Conservation (phyloP, 148 eudicot genomes). For the Vaccinium myrtillus region DNA sequence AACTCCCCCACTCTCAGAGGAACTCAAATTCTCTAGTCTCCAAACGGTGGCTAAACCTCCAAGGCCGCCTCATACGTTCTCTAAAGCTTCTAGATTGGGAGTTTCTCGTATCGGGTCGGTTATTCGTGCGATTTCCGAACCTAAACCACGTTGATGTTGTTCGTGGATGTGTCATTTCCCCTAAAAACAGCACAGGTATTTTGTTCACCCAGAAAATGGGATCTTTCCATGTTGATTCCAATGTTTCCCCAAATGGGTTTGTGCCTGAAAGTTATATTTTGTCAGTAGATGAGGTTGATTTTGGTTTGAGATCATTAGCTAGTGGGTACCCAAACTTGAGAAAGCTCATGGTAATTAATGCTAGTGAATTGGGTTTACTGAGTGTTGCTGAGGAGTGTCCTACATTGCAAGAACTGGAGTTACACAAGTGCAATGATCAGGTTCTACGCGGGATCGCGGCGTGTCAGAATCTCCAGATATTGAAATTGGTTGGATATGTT, state of each 20-base stretch:
- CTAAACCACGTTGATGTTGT: slow-evolving; percentile 61
- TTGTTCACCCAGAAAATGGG: slow-evolving; percentile 40
- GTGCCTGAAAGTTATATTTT: slow-evolving; percentile 33
- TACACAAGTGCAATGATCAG: slow-evolving; percentile 67
- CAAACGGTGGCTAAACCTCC: slow-evolving; percentile 63
- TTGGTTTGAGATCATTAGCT: slow-evolving; percentile 42
- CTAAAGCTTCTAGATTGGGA: slow-evolving; percentile 64
- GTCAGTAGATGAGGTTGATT: slow-evolving; percentile 38
- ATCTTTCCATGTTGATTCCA: slow-evolving; percentile 47
- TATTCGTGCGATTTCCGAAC: slow-evolving; percentile 58
- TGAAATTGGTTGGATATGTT: slow-evolving; percentile 60
- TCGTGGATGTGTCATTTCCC: slow-evolving; percentile 36
- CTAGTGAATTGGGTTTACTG: slow-evolving; percentile 62
- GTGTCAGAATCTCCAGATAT: slow-evolving; percentile 71
- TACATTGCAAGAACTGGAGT: slow-evolving; percentile 70
- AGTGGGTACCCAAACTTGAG: slow-evolving; percentile 71
- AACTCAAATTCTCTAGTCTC: slow-evolving; percentile 61
- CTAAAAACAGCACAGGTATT: slow-evolving; percentile 40
- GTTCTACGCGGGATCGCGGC: slow-evolving; percentile 57
- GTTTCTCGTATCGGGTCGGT: slow-evolving; percentile 55
- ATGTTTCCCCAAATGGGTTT: slow-evolving; percentile 28
- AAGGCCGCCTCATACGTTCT: slow-evolving; percentile 60
- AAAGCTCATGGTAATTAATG: slow-evolving; percentile 54
- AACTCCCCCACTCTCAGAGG: slow-evolving; percentile 50
- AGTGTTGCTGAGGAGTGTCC: slow-evolving; percentile 62